Conservation (phyloP, 2,329 filamentous ascomycete genomes). For the Samsoniella hepiali region DNA sequence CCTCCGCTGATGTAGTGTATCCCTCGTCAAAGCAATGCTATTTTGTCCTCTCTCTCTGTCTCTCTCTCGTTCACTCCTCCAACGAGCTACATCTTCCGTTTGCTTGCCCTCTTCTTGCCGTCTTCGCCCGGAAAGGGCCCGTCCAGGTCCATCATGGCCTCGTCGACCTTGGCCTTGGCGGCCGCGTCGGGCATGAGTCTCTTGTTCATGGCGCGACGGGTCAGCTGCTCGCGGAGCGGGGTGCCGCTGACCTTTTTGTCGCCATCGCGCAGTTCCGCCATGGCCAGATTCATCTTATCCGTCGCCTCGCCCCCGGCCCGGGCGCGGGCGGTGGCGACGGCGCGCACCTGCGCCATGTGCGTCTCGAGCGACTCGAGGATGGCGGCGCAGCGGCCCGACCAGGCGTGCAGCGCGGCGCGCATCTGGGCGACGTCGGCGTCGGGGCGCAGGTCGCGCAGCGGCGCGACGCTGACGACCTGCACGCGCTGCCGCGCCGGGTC, state of each 20-base stretch:
- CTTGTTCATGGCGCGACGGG: constrained; percentile 30
- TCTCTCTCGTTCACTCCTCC: neutral
- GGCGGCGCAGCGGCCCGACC: constrained; percentile 73
- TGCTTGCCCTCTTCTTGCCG: constrained; percentile 49
- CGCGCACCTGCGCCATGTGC: constrained; percentile 67
- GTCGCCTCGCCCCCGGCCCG: constrained; percentile 48
- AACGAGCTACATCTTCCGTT: constrained; percentile 48
- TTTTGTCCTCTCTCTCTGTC: neutral
- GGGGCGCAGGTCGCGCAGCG: constrained; percentile 80
- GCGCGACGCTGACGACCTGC: constrained; percentile 74
- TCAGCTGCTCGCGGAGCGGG: constrained; percentile 15
- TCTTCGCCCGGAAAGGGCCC: constrained; percentile 47
- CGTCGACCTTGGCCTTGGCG: constrained; percentile 39
- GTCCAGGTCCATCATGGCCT: constrained; percentile 59
- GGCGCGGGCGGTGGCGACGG: constrained; percentile 55
- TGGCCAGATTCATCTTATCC: constrained; percentile 45
- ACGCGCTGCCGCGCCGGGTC: constrained; percentile 74
- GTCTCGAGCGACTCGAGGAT: constrained; percentile 73
- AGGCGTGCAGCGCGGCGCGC: constrained; percentile 59
- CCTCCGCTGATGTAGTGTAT: neutral
- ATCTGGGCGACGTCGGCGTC: constrained; percentile 68
- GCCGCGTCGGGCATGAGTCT: constrained; percentile 40
- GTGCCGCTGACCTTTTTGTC: constrained; percentile 33
- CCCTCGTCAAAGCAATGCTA: neutral
- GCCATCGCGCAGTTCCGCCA: constrained; percentile 44